Evolutionary conservation across 495 filamentous ascomycete genomes (phyloP).

Genomic region (Xylaria curta): DNA sequence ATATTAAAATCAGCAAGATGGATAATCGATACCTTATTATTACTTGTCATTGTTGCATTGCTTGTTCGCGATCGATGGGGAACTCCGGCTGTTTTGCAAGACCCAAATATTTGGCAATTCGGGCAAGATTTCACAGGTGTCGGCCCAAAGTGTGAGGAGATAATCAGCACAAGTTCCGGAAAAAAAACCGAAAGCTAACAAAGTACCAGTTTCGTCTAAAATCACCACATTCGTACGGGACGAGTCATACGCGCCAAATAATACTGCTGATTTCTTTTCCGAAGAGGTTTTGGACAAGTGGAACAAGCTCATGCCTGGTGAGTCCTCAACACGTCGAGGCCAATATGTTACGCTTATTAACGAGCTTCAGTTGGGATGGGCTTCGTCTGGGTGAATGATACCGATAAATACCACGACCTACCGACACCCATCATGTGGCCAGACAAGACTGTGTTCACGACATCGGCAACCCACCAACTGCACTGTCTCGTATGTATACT

Average conservation of each 20-base stretch:
- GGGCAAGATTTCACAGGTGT: constrained; percentile 52
- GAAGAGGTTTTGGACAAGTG: constrained; percentile 48
- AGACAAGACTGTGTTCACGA: constrained; percentile 56
- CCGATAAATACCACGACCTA: constrained; percentile 52
- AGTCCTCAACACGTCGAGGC: constrained; percentile 11
- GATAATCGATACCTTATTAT: constrained; percentile 43
- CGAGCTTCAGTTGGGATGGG: constrained; percentile 50
- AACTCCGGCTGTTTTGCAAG: constrained; percentile 28
- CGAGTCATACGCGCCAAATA: constrained; percentile 52
- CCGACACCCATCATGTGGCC: constrained; percentile 54
- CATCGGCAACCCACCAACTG: constrained; percentile 53
- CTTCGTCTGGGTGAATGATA: constrained; percentile 54
- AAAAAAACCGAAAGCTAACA: background rate
- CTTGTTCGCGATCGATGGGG: constrained; percentile 42
- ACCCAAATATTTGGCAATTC: constrained; percentile 44
- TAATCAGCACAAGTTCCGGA: background rate
- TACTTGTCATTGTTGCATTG: constrained; percentile 44
- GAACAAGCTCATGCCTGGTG: constrained; percentile 54
- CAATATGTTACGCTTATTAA: background rate
- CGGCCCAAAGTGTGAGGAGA: constrained; percentile 38
- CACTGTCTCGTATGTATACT: constrained; percentile 46
- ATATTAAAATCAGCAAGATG: constrained; percentile 39
- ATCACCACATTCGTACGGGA: constrained; percentile 51
- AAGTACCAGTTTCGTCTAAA: constrained; percentile 41
- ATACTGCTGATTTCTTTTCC: constrained; percentile 55